A percentile compares a stretch with the other conserved stretches of the same genome.
Evolutionary conservation across 140 eudicot genomes (phyloP).

Genomic region (Anethum foeniculum): DNA sequence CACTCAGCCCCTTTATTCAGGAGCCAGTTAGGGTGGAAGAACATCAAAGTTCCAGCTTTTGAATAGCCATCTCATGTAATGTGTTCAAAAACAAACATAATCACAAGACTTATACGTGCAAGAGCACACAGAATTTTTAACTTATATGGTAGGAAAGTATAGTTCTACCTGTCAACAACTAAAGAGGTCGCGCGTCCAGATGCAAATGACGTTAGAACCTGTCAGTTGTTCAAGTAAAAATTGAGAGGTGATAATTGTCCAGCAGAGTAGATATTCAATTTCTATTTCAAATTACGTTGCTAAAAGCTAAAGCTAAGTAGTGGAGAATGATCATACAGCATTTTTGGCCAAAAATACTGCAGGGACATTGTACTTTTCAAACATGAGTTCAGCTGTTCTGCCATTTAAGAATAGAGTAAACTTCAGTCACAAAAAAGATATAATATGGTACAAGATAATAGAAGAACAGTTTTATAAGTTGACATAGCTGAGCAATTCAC

Average conservation of each 20-base stretch:
- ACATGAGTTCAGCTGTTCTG: constrained; percentile 97
- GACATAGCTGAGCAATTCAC: not conserved
- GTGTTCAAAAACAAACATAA: not conserved
- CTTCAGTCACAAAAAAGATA: not conserved
- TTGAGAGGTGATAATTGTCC: not conserved
- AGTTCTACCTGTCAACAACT: constrained; percentile 82
- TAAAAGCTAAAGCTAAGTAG: constrained; percentile 7
- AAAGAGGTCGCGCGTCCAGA: constrained; percentile 98
- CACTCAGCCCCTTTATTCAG: not conserved
- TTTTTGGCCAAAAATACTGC: constrained; percentile 93
- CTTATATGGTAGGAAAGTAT: not conserved
- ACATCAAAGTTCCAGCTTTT: not conserved
- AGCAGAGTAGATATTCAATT: not conserved
- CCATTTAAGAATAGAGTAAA: constrained; percentile 12
- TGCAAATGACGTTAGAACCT: constrained; percentile 98
- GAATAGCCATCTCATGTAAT: not conserved
- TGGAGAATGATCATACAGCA: constrained; percentile 53
- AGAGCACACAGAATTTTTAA: too few species aligned
- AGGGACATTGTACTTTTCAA: constrained; percentile 97
- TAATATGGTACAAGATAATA: not conserved
- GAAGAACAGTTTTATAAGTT: not conserved
- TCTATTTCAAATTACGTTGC: not conserved
- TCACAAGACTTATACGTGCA: not conserved
- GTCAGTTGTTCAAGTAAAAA: constrained; percentile 16
- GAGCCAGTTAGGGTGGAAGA: not conserved